These are phyloP conservation scores for Aspergillus novoparasiticus DNA, from an alignment of 2,329 filamentous ascomycete species.

Conservation along the genomic window DNA sequence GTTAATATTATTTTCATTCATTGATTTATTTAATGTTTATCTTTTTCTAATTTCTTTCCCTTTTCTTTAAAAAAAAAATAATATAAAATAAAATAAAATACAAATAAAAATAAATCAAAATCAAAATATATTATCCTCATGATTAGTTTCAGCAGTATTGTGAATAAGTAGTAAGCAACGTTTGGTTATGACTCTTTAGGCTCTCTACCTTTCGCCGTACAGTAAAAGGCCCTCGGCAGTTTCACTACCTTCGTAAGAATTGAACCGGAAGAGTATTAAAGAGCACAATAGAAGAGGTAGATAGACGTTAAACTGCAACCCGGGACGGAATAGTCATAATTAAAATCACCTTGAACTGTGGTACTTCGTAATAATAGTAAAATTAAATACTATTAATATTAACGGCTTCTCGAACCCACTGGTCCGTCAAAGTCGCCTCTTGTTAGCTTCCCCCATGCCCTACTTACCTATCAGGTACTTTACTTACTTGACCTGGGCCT, in stretches of 20 bases:
- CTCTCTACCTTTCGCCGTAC: neutral
- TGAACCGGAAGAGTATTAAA: neutral
- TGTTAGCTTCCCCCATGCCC: constrained; percentile 16
- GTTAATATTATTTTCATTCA: neutral
- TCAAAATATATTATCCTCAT: neutral
- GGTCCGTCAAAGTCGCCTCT: constrained; percentile 20
- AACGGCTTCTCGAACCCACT: constrained; percentile 23
- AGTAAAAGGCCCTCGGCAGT: neutral
- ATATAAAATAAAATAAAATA: too few species aligned
- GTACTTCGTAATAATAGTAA: constrained; percentile 13
- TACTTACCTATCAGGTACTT: constrained; percentile 1
- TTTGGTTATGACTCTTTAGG: neutral
- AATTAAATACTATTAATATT: constrained; percentile 19
- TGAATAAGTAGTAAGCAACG: neutral
- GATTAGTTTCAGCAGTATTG: neutral
- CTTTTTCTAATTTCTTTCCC: neutral
- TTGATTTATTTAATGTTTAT: neutral
- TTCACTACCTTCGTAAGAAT: neutral
- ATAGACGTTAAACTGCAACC: neutral
- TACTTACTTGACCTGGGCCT: neutral
- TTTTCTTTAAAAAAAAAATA: neutral
- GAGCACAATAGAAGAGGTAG: neutral
- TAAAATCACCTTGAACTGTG: neutral
- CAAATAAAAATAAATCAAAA: too few species aligned
- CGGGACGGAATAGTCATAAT: constrained; percentile 4